Percentiles rank a stretch among this genome's conserved stretches.
These are phyloP conservation scores for Cercospora sp. DNA, from an alignment of 2,329 filamentous ascomycete species.

Conservation along the genomic window DNA sequence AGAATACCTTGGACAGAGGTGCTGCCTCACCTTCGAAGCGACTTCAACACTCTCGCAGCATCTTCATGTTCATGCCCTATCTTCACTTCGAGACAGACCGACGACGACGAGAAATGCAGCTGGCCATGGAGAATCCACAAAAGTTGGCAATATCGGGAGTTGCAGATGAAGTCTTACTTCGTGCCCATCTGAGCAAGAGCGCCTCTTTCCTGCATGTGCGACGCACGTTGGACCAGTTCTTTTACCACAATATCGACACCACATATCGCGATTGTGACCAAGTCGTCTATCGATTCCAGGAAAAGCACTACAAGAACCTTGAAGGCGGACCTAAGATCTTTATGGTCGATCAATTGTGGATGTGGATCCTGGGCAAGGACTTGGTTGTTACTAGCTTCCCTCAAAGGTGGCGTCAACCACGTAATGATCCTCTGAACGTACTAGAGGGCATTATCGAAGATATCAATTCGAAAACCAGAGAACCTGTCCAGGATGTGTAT, in stretches of 20 bases:
- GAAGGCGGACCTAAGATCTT: conserved; percentile 28
- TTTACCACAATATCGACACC: conserved; percentile 65
- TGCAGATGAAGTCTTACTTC: conserved; percentile 42
- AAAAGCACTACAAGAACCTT: conserved; percentile 20
- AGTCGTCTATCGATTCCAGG: conserved; percentile 61
- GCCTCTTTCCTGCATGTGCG: conserved; percentile 54
- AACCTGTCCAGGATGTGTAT: conserved; percentile 59
- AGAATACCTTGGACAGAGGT: conserved; percentile 14
- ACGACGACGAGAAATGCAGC: conserved; percentile 52
- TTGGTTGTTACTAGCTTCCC: conserved; percentile 62
- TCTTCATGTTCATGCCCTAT: conserved; percentile 61
- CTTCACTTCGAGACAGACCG: conserved; percentile 64
- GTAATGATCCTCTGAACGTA: conserved; percentile 63
- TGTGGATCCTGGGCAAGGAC: conserved; percentile 61
- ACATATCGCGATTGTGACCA: conserved; percentile 61
- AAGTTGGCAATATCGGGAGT: conserved; percentile 17
- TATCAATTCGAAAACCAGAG: conserved; percentile 64
- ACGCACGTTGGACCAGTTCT: conserved; percentile 65
- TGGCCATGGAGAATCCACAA: conserved; percentile 46
- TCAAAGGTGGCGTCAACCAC: conserved; percentile 60
- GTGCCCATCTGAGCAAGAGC: conserved; percentile 27
- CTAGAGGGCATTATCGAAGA: conserved; percentile 64
- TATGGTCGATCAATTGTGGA: conserved; percentile 63
- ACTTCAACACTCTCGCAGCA: conserved; percentile 31
- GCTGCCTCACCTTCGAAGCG: conserved; percentile 3